Percentiles rank a stretch among this genome's conserved stretches.
Evolutionary conservation across 2,329 filamentous ascomycete species (phyloP).

Genomic region (Curvularia spicifera): DNA sequence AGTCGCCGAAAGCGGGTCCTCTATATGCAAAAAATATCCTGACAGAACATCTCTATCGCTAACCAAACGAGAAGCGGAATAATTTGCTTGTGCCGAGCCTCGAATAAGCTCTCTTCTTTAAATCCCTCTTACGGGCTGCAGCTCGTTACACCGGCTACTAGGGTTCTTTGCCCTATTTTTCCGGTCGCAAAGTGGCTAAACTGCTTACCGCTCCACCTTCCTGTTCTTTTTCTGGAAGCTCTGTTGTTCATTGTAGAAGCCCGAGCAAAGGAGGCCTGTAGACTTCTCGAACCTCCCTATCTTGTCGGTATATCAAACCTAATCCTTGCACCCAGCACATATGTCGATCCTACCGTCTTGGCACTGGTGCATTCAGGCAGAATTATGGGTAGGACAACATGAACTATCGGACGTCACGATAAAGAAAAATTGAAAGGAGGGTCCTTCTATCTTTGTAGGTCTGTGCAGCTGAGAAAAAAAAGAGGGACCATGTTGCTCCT

Average conservation of each 20-base stretch:
- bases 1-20: neutral
- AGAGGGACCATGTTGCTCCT: too few species aligned
- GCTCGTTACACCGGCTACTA: neutral
- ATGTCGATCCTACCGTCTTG: neutral
- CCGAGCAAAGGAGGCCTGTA: neutral
- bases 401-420: neutral
- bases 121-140: neutral
- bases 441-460: neutral
- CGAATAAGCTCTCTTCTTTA: neutral
- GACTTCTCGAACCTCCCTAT: neutral
- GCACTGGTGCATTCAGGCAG: neutral
- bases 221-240: neutral
- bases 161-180: constrained; percentile 1
- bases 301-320: neutral
- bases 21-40: neutral
- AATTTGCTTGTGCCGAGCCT: neutral
- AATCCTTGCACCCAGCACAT: neutral
- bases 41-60: neutral
- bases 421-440: neutral
- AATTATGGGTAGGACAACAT: neutral
- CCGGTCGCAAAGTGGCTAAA: neutral
- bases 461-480: neutral
- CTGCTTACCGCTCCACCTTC: neutral
- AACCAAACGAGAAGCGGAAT: neutral
- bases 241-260: neutral